Evolutionary conservation across 768 basidiomycete genomes (phyloP), one percentile per base, ranked within the genome.

Genomic region (Amylocystis lapponica): DNA sequence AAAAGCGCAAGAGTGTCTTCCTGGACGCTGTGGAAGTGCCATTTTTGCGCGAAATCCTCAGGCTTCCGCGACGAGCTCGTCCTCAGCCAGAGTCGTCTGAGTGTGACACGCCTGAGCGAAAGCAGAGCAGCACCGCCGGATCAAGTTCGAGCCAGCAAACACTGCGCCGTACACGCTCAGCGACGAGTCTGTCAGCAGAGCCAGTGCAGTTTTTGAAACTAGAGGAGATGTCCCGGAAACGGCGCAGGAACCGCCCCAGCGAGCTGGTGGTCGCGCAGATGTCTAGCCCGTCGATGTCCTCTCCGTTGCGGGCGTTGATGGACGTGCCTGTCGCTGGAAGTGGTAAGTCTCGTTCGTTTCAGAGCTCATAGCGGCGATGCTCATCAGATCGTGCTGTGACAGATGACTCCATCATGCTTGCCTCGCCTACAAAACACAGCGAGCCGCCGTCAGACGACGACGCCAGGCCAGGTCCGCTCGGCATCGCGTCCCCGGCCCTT

Each of bases 391-490:
- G 12, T 23, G 34, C 11, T 33, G 21, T 9, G 17, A 32, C 48
- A 76, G 75, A 77, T 44, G 76, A 78, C 46, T 76, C 76, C 0
- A 72, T 76, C 48, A 66, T 68, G 56, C 51, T 65, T 8, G 57
- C 49, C 0, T 48, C 48, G 27, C 55, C 49, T 1, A 23, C 32
- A 27, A 41, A 33, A 26, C 22, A 33, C 23, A 26, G 47, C 1
- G 63, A 72, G 40, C 56, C 66, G 11, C 47, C 52, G 17, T 84
- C 83, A 3, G 83, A 86, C 51, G 81, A 87, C 45, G 80, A 84
- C 48, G 73, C 71, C 76, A 21, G 81, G 82, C 0, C 80, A 83
- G 58, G 79, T 84, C 82, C 83, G n/a, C 74, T 75, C 47, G 79
- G 79, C 52, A 60, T 86, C 25, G 74, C 78, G 29, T 87, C 83